Conservation (phyloP, 148 eudicot species). For the Dianthus caryophyllus region DNA sequence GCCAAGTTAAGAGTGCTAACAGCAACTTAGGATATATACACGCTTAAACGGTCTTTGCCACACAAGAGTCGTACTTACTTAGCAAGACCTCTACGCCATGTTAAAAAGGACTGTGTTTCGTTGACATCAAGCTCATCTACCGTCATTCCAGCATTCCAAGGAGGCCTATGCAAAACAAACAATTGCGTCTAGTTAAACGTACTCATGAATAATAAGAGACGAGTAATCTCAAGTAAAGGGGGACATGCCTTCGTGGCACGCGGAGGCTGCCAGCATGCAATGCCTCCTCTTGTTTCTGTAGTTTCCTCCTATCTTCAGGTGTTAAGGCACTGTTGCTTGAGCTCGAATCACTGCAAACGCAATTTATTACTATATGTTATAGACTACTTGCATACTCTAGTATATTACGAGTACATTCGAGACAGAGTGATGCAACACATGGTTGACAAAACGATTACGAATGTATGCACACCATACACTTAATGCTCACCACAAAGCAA, state of each 20-base stretch:
- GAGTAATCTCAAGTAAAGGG: not conserved
- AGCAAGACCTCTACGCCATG: slow-evolving; percentile 92
- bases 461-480: not conserved
- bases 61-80: slow-evolving; percentile 41
- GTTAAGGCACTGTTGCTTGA: slow-evolving; percentile 52
- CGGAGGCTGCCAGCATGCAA: slow-evolving; percentile 84
- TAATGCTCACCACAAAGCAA: not conserved
- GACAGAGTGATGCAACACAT: not conserved
- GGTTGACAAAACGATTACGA: not conserved
- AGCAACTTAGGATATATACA: slow-evolving; percentile 2
- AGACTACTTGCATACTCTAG: not conserved
- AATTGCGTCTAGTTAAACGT: slow-evolving; percentile 4
- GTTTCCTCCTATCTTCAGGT: slow-evolving; percentile 55
- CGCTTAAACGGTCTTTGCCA: not conserved
- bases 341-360: slow-evolving; percentile 54
- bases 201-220: not conserved
- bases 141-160: slow-evolving; percentile 79
- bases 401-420: not conserved
- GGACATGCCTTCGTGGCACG: slow-evolving; percentile 80
- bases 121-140: slow-evolving; percentile 83
- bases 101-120: slow-evolving; percentile 73
- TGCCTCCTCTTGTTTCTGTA: slow-evolving; percentile 75
- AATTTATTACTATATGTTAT: slow-evolving; percentile 1
- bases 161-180: slow-evolving; percentile 50
- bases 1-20: not conserved